A percentile compares a stretch with the other conserved stretches of the same genome.
These are phyloP conservation scores for Naganishia albida DNA, from an alignment of 1,284 basidiomycete genomes.

Conservation along the genomic window DNA sequence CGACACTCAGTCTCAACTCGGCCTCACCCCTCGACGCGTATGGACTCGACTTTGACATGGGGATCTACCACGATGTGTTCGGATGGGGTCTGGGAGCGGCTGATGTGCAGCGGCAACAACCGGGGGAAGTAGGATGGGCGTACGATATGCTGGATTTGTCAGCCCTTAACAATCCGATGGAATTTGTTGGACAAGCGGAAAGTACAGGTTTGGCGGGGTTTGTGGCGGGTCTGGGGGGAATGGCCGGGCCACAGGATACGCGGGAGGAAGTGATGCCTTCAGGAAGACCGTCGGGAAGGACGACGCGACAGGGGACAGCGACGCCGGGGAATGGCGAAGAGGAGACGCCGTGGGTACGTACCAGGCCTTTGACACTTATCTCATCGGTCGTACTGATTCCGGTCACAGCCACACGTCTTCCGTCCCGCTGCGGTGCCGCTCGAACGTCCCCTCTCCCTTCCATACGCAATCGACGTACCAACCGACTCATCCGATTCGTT, in stretches of 20 bases:
- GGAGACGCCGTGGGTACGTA: constrained; percentile 45
- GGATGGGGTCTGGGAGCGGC: constrained; percentile 43
- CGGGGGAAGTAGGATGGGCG: constrained; percentile 31
- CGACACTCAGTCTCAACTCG: constrained; percentile 16
- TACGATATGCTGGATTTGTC: constrained; percentile 44
- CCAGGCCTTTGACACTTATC: not conserved
- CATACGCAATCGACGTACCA: constrained; percentile 3
- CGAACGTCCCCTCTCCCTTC: constrained; percentile 16
- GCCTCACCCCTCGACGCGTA: constrained; percentile 13
- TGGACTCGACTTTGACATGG: constrained; percentile 21
- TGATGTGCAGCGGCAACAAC: constrained; percentile 36
- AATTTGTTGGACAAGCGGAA: not conserved
- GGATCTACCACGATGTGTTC: constrained; percentile 42
- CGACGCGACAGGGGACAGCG: constrained; percentile 15
- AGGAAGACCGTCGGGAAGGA: constrained; percentile 2
- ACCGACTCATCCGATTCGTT: not conserved
- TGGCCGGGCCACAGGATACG: not conserved
- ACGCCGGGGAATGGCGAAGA: constrained; percentile 26
- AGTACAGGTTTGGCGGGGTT: no score
- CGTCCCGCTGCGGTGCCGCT: constrained; percentile 2
- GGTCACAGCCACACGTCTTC: constrained; percentile 12
- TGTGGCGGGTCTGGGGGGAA: not conserved
- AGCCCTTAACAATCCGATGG: constrained; percentile 37
- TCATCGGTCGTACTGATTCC: not conserved
- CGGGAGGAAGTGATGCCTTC: not conserved